Conservation (phyloP, 345 rosid species). For the Ricinus communis region DNA sequence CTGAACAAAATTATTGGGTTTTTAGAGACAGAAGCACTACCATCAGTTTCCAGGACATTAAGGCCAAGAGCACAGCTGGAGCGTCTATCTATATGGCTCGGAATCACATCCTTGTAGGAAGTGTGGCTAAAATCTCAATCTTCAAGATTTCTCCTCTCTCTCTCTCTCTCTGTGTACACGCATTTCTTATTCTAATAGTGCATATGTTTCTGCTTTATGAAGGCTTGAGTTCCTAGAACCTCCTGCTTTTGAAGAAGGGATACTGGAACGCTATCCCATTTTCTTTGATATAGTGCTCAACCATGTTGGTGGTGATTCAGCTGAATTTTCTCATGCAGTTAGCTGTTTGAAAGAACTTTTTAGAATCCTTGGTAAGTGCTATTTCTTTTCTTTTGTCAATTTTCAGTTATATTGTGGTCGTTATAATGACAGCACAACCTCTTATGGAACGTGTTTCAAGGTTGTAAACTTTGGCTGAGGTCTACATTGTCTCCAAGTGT, state of each 20-base stretch:
- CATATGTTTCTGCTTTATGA: constrained; percentile 31
- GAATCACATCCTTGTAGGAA: constrained; percentile 88
- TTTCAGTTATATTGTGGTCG: not conserved
- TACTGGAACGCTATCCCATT: constrained; percentile 86
- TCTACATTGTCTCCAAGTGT: constrained; percentile 92
- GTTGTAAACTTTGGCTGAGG: constrained; percentile 97
- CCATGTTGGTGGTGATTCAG: constrained; percentile 81
- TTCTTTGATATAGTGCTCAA: constrained; percentile 91
- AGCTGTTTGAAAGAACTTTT: constrained; percentile 85
- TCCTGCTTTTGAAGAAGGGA: constrained; percentile 94
- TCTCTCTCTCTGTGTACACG: not conserved
- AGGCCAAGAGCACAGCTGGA: constrained; percentile 75
- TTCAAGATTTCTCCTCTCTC: not conserved
- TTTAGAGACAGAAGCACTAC: constrained; percentile 78
- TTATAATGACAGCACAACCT: constrained; percentile 7
- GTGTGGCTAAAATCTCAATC: constrained; percentile 26
- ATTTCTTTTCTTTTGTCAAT: not conserved
- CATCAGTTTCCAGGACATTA: constrained; percentile 51
- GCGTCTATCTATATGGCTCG: constrained; percentile 80
- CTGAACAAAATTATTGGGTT: constrained; percentile 69
- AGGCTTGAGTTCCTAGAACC: constrained; percentile 96
- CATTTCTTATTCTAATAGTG: constrained; percentile 13
- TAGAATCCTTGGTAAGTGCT: constrained; percentile 78
- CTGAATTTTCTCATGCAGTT: constrained; percentile 86
- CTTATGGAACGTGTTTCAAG: constrained; percentile 40